Percentiles rank a stretch among this genome's conserved stretches.
Evolutionary conservation across 2,329 filamentous ascomycete species (phyloP).

Genomic region (Fusarium sp.): DNA sequence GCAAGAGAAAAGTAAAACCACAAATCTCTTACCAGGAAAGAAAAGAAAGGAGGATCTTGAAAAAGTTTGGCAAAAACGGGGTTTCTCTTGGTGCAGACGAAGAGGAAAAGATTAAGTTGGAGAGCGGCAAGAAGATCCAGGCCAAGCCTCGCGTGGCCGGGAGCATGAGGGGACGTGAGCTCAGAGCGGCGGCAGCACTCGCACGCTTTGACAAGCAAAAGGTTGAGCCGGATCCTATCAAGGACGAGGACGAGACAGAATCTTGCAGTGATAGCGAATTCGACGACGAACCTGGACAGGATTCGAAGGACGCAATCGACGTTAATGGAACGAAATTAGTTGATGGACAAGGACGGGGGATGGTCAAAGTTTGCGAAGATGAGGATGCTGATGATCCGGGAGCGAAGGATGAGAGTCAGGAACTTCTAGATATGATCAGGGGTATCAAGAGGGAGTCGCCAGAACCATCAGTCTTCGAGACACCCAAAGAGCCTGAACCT

Average conservation of each 20-base stretch:
- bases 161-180: constrained; percentile 79
- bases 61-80: constrained; percentile 82
- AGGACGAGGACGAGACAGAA: constrained; percentile 55
- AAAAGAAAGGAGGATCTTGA: constrained; percentile 78
- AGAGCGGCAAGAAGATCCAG: constrained; percentile 72
- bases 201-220: constrained; percentile 75
- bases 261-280: constrained; percentile 64
- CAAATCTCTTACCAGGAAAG: constrained; percentile 76
- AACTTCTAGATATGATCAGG: constrained; percentile 66
- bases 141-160: constrained; percentile 80
- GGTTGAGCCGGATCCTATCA: constrained; percentile 57
- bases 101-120: constrained; percentile 72
- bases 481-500: background rate
- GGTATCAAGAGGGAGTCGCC: constrained; percentile 45
- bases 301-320: constrained; percentile 70
- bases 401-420: constrained; percentile 67
- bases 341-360: constrained; percentile 74
- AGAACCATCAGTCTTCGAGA: background rate
- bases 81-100: constrained; percentile 78
- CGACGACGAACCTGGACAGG: constrained; percentile 60
- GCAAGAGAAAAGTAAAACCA: constrained; percentile 67
- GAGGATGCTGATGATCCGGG: constrained; percentile 67
- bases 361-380: constrained; percentile 82
- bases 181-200: constrained; percentile 81
- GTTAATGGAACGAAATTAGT: constrained; percentile 73